Evolutionary conservation across 148 eudicot genomes (phyloP), one percentile per base, ranked within the genome.

Genomic region (Persicaria maculosa): DNA sequence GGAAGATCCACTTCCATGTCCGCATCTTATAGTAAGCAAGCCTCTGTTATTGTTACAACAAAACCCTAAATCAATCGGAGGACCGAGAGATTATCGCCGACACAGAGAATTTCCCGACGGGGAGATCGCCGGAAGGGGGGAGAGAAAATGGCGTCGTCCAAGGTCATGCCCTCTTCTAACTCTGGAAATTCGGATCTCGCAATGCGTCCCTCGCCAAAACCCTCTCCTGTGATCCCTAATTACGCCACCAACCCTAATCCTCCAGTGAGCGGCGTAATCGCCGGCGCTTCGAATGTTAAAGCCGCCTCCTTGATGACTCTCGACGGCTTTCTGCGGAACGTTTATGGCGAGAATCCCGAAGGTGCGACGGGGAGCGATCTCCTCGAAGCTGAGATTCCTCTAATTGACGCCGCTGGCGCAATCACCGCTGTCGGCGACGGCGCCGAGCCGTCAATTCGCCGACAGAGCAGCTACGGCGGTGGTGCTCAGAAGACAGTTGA

Each of bases 321-420:
- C 68, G 87, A 79, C 50, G 80, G 82, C 7, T 62, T 83, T 9
- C 55, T 80, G 44, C 74, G 72, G 15, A 78, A 74, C 44, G 65
- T 68, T 11, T 79, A 77, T 12, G 74, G 53, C 25, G 82, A 79
- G 14, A 45, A 59, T 40, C 68, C 54, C 4, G 46, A 14, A 2
- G 61, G 52, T 14, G 72, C 25, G 36, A 52, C 61, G 12, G 79
- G 77, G 17, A 72, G n/a, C 67, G 54, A 50, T 0, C 11, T 82
- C 22, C 75, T 84, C 4, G 74, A 83, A 48, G 80, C 85, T 9
- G 89, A 90, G 44, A 90, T 90, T 20, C 73, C 79, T 15, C 67
- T 88, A 20, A 74, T 88, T 19, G 90, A 89, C 15, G 87, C 88
- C 12, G 91, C 87, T 5, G 90, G 89, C 0, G 86, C 92, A 0